These are phyloP conservation scores for Takashimella tepidaria DNA, from an alignment of 1,284 basidiomycete species.

Conservation along the genomic window DNA sequence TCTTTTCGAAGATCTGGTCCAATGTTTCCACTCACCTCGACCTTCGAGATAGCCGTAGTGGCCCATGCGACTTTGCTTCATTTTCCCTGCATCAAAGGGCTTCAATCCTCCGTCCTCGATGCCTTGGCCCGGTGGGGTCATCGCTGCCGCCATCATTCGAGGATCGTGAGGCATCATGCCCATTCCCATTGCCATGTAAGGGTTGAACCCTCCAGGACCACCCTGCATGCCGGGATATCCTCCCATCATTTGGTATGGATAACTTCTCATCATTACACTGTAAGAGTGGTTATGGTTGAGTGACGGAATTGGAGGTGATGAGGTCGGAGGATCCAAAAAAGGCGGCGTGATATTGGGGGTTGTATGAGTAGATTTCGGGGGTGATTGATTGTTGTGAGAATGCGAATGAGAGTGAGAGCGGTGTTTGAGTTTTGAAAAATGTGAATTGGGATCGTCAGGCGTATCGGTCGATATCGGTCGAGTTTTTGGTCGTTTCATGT, in stretches of 20 bases:
- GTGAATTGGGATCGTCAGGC: neutral
- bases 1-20: neutral
- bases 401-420: neutral
- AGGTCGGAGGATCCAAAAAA: conserved; percentile 4
- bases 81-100: conserved; percentile 28
- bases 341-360: neutral
- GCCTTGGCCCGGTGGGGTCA: neutral
- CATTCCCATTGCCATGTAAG: conserved; percentile 16
- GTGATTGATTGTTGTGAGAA: neutral
- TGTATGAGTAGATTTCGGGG: neutral
- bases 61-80: conserved; percentile 34
- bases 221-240: neutral
- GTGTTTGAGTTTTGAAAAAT: neutral
- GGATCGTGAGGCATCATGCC: neutral
- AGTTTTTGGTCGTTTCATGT: neutral
- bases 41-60: conserved; percentile 42
- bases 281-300: neutral
- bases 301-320: neutral
- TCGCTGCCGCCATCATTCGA: neutral
- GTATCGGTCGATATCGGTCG: neutral
- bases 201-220: conserved; percentile 7
- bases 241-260: neutral
- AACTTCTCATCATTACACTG: neutral
- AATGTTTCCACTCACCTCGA: conserved; percentile 20
- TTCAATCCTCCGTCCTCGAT: conserved; percentile 13